Evolutionary conservation across 1,284 basidiomycete genomes (phyloP), one percentile per base, ranked within the genome.

Genomic region (Ceratobasidium sp.): DNA sequence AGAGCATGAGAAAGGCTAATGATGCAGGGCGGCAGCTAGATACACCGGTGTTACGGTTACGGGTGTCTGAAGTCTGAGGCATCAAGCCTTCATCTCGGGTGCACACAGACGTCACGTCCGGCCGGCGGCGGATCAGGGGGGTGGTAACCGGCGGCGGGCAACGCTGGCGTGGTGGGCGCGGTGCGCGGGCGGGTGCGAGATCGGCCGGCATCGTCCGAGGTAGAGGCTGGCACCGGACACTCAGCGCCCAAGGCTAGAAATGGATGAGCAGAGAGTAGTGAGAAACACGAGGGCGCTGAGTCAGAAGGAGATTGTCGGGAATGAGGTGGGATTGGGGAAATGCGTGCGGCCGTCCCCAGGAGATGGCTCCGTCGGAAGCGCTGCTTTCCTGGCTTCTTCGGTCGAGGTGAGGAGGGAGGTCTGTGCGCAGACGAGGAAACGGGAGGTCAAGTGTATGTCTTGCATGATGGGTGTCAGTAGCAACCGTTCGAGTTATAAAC

Each of bases 341-440:
- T n/a, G n/a, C n/a, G n/a, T n/a, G n/a, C n/a, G 62, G 9, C 43
- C 35, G 62, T 50, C 61, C 62, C 62, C 62, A 66, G 52, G 52
- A 49, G 62, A 26, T 32, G 62, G 62, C 49, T 66, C 62, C 30
- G 32, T 21, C 30, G 62, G 62, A 66, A 66, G 62, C 62, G 62
- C 62, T 46, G 43, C 30, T 57, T 57, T 57, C 54, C 54, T 57
- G 54, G 61, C 61, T 66, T 26, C 62, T 66, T 52, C 62, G 62
- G 62, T 44, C 62, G 62, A 66, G 62, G 47, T 52, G 62, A 50
- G 62, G 47, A 47, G 32, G 62, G 62, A 66, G 62, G 62, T 66
- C 62, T 66, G 62, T 52, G 62, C 62, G 62, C 62, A 66, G 47
- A 52, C 62, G 62, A 66, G 35, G 57, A 11, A 41, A 23, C n/a